phyloP scores from a whole-genome alignment of 768 basidiomycete species.

The Hericium rajendrae region DNA sequence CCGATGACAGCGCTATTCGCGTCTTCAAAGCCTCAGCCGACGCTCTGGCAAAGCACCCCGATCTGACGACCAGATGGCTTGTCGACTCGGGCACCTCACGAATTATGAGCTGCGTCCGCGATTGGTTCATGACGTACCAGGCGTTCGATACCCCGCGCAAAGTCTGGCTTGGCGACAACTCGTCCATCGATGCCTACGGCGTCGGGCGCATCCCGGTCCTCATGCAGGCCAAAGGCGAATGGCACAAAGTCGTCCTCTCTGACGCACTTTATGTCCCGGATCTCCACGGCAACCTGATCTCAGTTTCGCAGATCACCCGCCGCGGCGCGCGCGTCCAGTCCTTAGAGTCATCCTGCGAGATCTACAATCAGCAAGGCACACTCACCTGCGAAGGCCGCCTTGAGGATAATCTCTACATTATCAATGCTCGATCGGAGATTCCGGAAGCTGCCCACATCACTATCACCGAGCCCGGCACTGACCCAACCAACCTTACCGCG shows the following conservation, averaged over 20 bases:
- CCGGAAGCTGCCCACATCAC: background rate
- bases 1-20: too few species aligned
- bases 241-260: constrained; percentile 1
- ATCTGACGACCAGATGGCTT: constrained; percentile 4
- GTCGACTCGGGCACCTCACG: constrained; percentile 13
- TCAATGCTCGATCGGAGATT: background rate
- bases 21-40: background rate
- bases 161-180: constrained; percentile 12
- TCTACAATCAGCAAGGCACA: background rate
- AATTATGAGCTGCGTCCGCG: constrained; percentile 10
- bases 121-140: background rate
- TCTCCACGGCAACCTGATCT: constrained; percentile 16
- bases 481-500: background rate
- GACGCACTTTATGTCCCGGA: constrained; percentile 14
- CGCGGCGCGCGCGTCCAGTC: constrained; percentile 4
- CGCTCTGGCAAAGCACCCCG: background rate
- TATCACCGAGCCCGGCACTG: background rate
- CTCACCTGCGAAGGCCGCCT: background rate
- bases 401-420: constrained; percentile 9
- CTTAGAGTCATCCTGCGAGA: background rate
- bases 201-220: constrained; percentile 3
- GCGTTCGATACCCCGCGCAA: background rate
- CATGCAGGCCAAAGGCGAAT: background rate
- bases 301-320: constrained; percentile 9
- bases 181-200: constrained; percentile 9